These are phyloP conservation scores for Drosera spatulata DNA, from an alignment of 179 eudicot genomes.

Conservation along the genomic window DNA sequence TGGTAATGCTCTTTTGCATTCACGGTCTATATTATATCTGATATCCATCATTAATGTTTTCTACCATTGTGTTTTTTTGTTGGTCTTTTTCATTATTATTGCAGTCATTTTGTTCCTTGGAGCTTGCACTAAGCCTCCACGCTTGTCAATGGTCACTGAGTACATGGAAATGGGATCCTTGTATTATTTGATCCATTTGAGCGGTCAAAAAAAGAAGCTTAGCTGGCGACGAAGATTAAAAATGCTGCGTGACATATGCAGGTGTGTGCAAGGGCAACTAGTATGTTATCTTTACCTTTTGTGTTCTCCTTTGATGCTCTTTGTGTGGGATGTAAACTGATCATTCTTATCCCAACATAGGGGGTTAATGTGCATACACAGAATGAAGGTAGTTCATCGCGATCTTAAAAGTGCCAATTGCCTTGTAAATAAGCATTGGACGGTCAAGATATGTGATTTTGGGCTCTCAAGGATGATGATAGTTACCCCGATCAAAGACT, in stretches of 20 bases:
- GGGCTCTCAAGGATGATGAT: constrained; percentile 79
- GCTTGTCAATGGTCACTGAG: constrained; percentile 92
- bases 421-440: constrained; percentile 91
- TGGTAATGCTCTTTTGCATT: constrained; percentile 37
- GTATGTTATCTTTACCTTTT: background rate
- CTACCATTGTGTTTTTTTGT: background rate
- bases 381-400: constrained; percentile 91
- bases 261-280: constrained; percentile 27
- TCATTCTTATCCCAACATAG: constrained; percentile 14
- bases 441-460: constrained; percentile 87
- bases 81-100: constrained; percentile 8
- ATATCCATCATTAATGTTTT: background rate
- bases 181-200: constrained; percentile 80
- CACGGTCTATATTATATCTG: background rate
- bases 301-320: background rate
- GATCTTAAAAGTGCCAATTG: constrained; percentile 97
- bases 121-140: constrained; percentile 95
- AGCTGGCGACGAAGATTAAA: constrained; percentile 91
- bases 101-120: constrained; percentile 97
- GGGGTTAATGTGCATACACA: constrained; percentile 94
- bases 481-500: constrained; percentile 35
- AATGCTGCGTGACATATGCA: constrained; percentile 99
- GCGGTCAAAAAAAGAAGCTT: constrained; percentile 96
- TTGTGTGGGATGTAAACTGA: no score
- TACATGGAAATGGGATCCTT: constrained; percentile 99